Evolutionary conservation across 345 rosid genomes (phyloP).

Genomic region (Syzygium grande): DNA sequence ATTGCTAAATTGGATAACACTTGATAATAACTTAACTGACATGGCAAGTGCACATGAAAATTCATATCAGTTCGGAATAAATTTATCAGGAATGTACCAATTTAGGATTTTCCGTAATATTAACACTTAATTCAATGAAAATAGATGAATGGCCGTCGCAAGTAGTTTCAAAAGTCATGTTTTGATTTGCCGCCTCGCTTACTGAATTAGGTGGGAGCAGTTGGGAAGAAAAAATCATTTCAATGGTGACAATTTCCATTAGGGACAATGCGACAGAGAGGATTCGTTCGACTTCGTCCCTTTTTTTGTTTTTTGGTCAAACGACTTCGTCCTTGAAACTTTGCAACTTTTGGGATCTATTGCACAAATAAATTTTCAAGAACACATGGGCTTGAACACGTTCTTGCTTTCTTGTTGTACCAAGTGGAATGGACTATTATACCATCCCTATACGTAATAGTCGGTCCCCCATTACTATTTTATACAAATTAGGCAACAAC

Average conservation of each 20-base stretch:
- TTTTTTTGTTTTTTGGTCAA: no score
- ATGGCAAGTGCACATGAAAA: no score
- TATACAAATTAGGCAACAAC: background rate
- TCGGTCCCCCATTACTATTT: background rate
- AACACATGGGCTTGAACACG: background rate
- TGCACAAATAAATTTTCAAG: background rate
- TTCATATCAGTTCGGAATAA: no score
- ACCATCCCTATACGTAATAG: background rate
- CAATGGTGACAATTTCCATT: background rate
- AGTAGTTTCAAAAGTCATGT: background rate
- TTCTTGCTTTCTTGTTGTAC: background rate
- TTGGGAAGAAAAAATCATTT: background rate
- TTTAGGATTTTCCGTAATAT: no score
- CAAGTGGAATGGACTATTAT: background rate
- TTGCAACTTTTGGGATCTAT: background rate
- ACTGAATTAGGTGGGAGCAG: background rate
- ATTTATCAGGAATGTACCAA: no score
- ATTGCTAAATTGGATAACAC: no score
- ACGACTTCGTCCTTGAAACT: background rate
- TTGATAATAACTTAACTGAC: no score
- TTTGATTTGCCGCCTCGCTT: background rate
- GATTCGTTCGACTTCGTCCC: background rate
- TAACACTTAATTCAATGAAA: no score
- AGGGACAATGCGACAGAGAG: background rate
- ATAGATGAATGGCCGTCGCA: background rate